Conservation (phyloP, 2,329 filamentous ascomycete species). For the Sclerotinia subarctica region DNA sequence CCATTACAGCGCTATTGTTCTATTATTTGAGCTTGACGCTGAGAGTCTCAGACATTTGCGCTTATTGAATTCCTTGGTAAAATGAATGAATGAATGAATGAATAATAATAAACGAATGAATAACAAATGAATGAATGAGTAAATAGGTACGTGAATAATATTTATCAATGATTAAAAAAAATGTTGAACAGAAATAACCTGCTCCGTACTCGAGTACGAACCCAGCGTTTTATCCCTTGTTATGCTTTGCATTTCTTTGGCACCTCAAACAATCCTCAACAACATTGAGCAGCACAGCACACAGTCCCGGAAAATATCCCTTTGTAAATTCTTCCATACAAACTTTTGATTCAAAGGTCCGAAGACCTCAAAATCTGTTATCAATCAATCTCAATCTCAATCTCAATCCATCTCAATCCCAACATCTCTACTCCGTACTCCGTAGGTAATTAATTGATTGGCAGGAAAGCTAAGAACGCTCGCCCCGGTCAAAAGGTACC, state of each 20-base stretch:
- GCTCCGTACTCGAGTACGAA: too few species aligned
- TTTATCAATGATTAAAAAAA: too few species aligned
- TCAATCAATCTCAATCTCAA: neutral
- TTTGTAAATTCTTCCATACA: neutral
- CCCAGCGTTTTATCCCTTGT: too few species aligned
- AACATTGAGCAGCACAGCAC: neutral
- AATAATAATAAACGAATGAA: neutral
- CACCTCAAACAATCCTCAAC: too few species aligned
- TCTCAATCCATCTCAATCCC: neutral
- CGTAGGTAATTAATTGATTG: neutral
- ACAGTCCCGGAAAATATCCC: neutral
- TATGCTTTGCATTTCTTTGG: neutral
- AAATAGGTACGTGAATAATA: neutral
- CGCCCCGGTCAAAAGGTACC: neutral
- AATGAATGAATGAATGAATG: neutral
- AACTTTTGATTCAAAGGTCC: neutral
- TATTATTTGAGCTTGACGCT: neutral
- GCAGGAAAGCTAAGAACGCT: neutral
- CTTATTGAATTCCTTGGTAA: constrained; percentile 1
- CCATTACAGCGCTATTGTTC: neutral
- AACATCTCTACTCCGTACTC: neutral
- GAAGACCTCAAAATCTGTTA: neutral
- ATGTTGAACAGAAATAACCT: neutral
- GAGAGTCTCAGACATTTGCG: constrained; percentile 3
- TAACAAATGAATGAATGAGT: neutral